A percentile compares a stretch with the other conserved stretches of the same genome.
Conservation (phyloP, 768 basidiomycete species). For the Calocybe gangraenosa region DNA sequence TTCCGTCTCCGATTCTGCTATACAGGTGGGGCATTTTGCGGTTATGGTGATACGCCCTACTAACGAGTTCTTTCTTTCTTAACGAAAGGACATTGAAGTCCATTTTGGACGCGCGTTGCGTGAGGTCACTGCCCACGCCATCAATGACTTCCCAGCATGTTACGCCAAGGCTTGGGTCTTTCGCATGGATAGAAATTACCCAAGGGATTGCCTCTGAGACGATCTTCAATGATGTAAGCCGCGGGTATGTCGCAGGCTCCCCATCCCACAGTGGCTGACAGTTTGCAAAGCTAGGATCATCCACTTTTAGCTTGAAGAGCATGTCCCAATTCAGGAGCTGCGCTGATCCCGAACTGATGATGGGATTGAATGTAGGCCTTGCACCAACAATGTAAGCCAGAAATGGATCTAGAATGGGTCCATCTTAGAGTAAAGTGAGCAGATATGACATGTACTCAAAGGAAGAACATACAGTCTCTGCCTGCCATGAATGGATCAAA, state of each 20-base stretch:
- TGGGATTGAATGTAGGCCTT: conserved; percentile 52
- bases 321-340: conserved; percentile 68
- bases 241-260: conserved; percentile 68
- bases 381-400: conserved; percentile 47
- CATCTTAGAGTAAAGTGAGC: conserved; percentile 35
- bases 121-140: conserved; percentile 45
- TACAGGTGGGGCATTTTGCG: conserved; percentile 71
- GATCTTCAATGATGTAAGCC: conserved; percentile 45
- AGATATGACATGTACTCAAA: neutral
- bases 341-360: conserved; percentile 44
- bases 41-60: conserved; percentile 58
- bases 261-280: conserved; percentile 59
- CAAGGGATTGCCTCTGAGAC: conserved; percentile 55
- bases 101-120: conserved; percentile 41
- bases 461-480: conserved; percentile 17
- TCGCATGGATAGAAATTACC: conserved; percentile 45
- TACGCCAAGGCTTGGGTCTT: conserved; percentile 44
- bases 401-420: conserved; percentile 67
- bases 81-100: conserved; percentile 45
- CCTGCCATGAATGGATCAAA: conserved; percentile 18
- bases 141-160: conserved; percentile 68
- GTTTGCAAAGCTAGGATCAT: conserved; percentile 59
- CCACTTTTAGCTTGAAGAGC: conserved; percentile 51
- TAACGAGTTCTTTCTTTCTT: conserved; percentile 35
- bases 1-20: conserved; percentile 55